Base-by-base conservation (phyloP, 306 rosid species). In the Fragaria vesca region DNA sequence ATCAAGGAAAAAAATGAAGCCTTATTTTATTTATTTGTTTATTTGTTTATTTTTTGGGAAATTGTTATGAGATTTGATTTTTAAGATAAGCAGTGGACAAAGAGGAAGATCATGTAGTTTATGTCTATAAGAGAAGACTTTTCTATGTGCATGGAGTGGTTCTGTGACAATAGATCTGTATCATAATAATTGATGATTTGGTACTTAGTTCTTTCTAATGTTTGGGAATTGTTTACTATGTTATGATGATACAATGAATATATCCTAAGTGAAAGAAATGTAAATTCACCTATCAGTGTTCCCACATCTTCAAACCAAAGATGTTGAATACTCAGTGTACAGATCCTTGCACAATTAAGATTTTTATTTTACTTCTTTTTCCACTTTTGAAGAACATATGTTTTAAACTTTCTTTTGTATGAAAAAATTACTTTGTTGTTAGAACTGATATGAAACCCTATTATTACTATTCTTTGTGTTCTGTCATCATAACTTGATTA, bases 331-430 rank as follows among this genome's bases (percentile, higher is more conserved):
- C 48, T n/a, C 9, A 16, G 24, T n/a, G 9, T 21, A 51, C 26
- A 15, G 17, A 9, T 32, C 10, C 38, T 66, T 12, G 36, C 52
- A 34, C 52, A 66, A 30, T 47, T 46, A 43, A 6, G 2, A 28
- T n/a, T 75, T 5, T 4, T 28, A 28, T 28, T 28, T 28, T 28
- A 1, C 30, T 28, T 28, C 30, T 28, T 28, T 28, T 28, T 28
- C 30, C 16, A 69, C 0, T 11, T 50, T 73, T 28, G 18, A 32
- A 74, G 60, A 75, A 40, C 45, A 75, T 81, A 52, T 72, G 78
- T 76, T 83, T 69, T 57, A 62, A 65, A 47, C 69, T 26, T 83
- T 34, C 60, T 40, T 66, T 45, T 63, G 30, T n/a, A 77, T 76
- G 76, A 55, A 51, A 73, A 16, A 71, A 3, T 3, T 15, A n/a